Evolutionary conservation across 441 rosid genomes (phyloP).

Genomic region (Populus hybrid): DNA sequence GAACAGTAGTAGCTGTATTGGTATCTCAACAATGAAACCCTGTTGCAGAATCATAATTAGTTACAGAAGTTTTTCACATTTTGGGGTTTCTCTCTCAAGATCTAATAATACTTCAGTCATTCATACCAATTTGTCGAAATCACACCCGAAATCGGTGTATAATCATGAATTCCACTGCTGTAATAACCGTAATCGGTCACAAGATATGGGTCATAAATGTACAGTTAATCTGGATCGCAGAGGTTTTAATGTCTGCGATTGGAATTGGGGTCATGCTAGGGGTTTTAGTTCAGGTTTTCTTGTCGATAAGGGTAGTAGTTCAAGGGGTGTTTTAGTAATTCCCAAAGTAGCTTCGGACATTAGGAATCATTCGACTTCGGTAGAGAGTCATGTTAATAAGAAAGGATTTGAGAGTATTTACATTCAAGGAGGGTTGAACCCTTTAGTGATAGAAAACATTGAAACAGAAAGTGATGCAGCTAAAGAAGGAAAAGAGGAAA

Average conservation of each 20-base stretch:
- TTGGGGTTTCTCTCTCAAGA: constrained; percentile 45
- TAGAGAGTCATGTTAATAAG: constrained; percentile 55
- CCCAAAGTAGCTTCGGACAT: constrained; percentile 71
- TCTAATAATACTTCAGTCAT: constrained; percentile 15
- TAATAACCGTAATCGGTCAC: constrained; percentile 19
- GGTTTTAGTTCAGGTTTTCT: constrained; percentile 21
- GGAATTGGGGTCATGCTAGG: constrained; percentile 44
- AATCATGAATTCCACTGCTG: constrained; percentile 33
- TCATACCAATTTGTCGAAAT: constrained; percentile 52
- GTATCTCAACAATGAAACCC: constrained; percentile 73
- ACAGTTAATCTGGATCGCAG: constrained; percentile 37
- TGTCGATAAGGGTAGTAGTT: constrained; percentile 28
- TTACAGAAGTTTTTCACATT: constrained; percentile 47
- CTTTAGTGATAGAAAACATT: constrained; percentile 49
- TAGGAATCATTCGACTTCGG: constrained; percentile 71
- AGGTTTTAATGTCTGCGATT: constrained; percentile 57
- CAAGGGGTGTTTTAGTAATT: constrained; percentile 69
- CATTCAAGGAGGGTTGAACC: constrained; percentile 62
- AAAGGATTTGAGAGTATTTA: constrained; percentile 71
- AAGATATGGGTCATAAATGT: constrained; percentile 32
- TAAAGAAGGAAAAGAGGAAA: constrained; percentile 48
- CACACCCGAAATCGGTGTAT: constrained; percentile 31
- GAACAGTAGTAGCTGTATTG: constrained; percentile 56
- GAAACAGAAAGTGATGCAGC: constrained; percentile 29
- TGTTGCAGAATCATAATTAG: constrained; percentile 63